Evolutionary conservation across 192 early-diverging fungal species (phyloP).

Genomic region (Cetraspora pellucida): DNA sequence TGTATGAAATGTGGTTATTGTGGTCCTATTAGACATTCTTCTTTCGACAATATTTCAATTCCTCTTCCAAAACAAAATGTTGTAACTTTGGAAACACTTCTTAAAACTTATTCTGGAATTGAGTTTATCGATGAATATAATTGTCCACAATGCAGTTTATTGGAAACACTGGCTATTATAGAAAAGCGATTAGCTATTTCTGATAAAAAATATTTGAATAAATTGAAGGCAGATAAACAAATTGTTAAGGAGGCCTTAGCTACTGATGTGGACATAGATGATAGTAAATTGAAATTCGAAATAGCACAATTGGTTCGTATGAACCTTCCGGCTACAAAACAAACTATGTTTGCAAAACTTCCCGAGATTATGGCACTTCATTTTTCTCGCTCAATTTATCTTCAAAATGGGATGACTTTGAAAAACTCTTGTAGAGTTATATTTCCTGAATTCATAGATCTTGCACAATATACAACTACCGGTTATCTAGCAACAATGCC

Average conservation of each 20-base stretch:
- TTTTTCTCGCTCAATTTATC: slow-evolving; percentile 80
- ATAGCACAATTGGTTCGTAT: neutral
- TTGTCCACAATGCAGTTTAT: slow-evolving; percentile 23
- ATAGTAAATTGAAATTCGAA: neutral
- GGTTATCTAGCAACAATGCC: slow-evolving; percentile 62
- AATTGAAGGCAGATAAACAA: neutral
- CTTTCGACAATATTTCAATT: slow-evolving; percentile 33
- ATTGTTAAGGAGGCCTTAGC: slow-evolving; percentile 19
- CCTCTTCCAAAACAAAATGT: slow-evolving; percentile 18
- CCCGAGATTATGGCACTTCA: slow-evolving; percentile 83
- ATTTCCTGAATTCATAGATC: slow-evolving; percentile 72
- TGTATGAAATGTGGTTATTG: slow-evolving; percentile 76
- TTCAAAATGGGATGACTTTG: slow-evolving; percentile 58
- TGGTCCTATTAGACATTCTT: slow-evolving; percentile 30
- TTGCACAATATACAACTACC: slow-evolving; percentile 75
- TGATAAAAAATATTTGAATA: neutral
- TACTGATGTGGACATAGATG: slow-evolving; percentile 13
- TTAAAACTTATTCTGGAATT: slow-evolving; percentile 19
- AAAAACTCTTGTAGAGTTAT: slow-evolving; percentile 80
- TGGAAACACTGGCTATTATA: slow-evolving; percentile 18
- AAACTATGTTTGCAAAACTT: slow-evolving; percentile 84
- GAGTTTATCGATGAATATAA: slow-evolving; percentile 35
- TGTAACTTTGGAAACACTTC: slow-evolving; percentile 16
- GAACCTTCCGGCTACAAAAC: slow-evolving; percentile 43
- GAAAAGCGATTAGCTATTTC: neutral